phyloP scores from a whole-genome alignment of 2,329 filamentous ascomycete genomes.

The Aureobasidium vineae region DNA sequence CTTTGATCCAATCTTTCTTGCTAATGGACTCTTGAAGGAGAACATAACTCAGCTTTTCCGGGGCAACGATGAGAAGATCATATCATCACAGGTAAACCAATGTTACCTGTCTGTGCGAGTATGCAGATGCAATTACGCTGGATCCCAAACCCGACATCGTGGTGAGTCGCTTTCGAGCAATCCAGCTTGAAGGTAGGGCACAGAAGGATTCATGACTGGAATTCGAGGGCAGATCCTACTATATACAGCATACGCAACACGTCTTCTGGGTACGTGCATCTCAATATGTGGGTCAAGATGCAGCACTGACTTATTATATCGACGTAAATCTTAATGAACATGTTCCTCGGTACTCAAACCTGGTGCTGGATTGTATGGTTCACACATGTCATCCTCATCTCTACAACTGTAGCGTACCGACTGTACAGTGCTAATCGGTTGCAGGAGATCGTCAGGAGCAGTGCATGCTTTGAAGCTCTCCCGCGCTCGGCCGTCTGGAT shows the following conservation, averaged over 20 bases:
- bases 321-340: slow-evolving; percentile 3
- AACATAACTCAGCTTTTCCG: too few relatives aligned
- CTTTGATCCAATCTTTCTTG: too few relatives aligned
- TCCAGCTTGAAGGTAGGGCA: neutral
- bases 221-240: neutral
- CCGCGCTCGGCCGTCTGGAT: neutral
- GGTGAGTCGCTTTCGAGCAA: neutral
- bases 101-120: too few relatives aligned
- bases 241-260: neutral
- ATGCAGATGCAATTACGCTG: too few relatives aligned
- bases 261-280: neutral
- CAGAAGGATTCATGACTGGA: neutral
- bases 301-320: neutral
- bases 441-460: neutral
- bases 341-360: neutral
- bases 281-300: neutral
- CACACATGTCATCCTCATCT: neutral
- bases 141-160: neutral
- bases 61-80: too few relatives aligned
- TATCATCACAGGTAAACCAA: too few relatives aligned
- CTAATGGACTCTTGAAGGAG: too few relatives aligned
- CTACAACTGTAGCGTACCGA: neutral
- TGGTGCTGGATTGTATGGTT: neutral
- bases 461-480: neutral
- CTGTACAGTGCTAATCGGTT: neutral